Evolutionary conservation across 2,329 filamentous ascomycete genomes (phyloP).

Genomic region (Bimuria novae-zelandiae): DNA sequence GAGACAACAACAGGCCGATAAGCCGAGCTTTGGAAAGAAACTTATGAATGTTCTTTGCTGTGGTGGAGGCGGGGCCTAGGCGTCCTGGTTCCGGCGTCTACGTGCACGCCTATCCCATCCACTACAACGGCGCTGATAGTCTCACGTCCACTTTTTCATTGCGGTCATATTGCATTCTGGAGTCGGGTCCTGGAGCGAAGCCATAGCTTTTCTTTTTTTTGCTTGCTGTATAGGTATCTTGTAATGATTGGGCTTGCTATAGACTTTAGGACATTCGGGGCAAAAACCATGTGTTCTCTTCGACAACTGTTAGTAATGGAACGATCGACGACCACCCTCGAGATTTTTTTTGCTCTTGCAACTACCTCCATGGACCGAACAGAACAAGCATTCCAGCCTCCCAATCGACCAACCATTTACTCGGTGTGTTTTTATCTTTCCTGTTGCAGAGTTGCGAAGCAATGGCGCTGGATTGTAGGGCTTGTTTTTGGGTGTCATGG

Average conservation of each 20-base stretch:
- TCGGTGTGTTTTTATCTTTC: slow-evolving; percentile 25
- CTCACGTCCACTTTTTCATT: slow-evolving; percentile 23
- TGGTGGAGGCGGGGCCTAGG: slow-evolving; percentile 48
- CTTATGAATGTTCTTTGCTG: slow-evolving; percentile 93
- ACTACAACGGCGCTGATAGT: slow-evolving; percentile 2
- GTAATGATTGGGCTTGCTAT: slow-evolving; percentile 43
- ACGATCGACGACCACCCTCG: slow-evolving; percentile 38
- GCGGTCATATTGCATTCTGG: slow-evolving; percentile 43
- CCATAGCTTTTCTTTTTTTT: slow-evolving; percentile 21
- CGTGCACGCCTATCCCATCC: slow-evolving; percentile 1
- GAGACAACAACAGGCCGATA: slow-evolving; percentile 68
- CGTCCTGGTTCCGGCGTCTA: slow-evolving; percentile 1
- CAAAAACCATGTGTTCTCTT: slow-evolving; percentile 43
- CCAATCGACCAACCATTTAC: slow-evolving; percentile 20
- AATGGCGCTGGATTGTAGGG: slow-evolving; percentile 26
- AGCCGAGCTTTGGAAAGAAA: slow-evolving; percentile 80
- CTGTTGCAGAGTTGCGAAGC: slow-evolving; percentile 27
- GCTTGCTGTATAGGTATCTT: slow-evolving; percentile 46
- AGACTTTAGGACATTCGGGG: slow-evolving; percentile 37
- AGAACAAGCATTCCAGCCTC: too few relatives aligned
- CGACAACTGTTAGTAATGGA: slow-evolving; percentile 37
- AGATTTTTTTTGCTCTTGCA: too few relatives aligned
- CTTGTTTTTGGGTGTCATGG: not conserved
- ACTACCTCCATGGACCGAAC: too few relatives aligned
- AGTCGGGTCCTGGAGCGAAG: slow-evolving; percentile 42